Evolutionary conservation across 345 rosid species (phyloP), one percentile per base, ranked within the genome.

Genomic region (Euphorbia pulcherrima): DNA sequence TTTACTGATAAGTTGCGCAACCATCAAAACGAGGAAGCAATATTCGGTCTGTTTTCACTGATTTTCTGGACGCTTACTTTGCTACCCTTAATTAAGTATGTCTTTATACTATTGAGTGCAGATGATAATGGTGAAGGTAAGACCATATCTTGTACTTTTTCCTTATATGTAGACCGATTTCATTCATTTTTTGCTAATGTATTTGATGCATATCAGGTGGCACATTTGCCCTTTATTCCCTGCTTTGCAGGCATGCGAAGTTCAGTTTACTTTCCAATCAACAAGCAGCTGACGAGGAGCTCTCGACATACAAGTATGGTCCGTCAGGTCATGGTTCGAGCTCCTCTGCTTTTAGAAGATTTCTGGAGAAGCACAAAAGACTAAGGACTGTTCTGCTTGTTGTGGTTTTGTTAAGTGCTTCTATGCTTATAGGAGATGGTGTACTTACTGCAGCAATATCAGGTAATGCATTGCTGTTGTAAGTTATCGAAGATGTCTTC

Each of bases 211-310:
- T 75, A 48, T 72, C 87, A 92, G 95, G 97, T 28, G 98, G 98
- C 75, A 79, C 84, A 26, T 90, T 92, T 82, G 96, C 97, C 80
- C 92, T 92, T 63, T 92, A 92, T 77, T 88, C 95, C 0, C 78
- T 90, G 77, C 92, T 90, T 60, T 92, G 97, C 75, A 82, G 98
- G 79, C 95, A 90, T 80, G 92, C 86, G 1, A 92, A 86, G 78
- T 83, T 92, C 68, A 90, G 87, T 79, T 80, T 92, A 67, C 98
- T 92, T 78, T 92, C 91, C 37, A 92, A 92, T 83, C 97, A 90
- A 77, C 98, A 92, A 83, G 91, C 95, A 48, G 98, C 96, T 75
- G 97, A 92, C 59, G 98, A 90, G 78, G 98, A 92, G 83, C 95
- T 92, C 53, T 87, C 91, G 24, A 33, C 97, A 65, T 92, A 92